Base-by-base conservation (phyloP, 2,329 filamentous ascomycete genomes). In the Pyrenophora tritici-repentis region DNA sequence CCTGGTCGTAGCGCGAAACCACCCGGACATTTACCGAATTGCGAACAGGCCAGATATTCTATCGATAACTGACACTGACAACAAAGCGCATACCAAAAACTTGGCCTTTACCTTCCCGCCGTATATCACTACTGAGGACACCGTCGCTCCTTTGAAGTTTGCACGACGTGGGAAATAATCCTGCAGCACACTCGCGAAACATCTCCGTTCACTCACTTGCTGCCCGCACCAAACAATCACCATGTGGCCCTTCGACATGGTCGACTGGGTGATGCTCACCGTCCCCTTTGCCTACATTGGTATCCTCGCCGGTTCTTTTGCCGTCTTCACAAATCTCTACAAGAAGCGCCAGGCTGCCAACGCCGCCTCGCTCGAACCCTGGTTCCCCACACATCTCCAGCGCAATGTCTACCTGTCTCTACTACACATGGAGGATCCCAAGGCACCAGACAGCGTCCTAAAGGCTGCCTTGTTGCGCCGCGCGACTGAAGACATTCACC, bases 321-420 rank as follows among this genome's bases (percentile, higher is more conserved):
- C 89, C 72, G 94, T 91, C 59, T 99, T 99, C 78, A 95, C 91
- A 40, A 90, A 85, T 49, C 85, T 97, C 57, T 97, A 97, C 77
- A 87, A 93, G 67, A 93, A 94, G 78, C 86, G 94, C 75, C 94
- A 96, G 83, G 87, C 89, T 52, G 66, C 73, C 60, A 86, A 91
- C 78, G 88, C 89, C 66, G 88, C 90, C 46, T 90, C 89, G 62
- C 86, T 99, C 55, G 91, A 89, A 62, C 91, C 93, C 63, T 99
- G 94, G 93, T 99, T 99, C 76, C 87, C 88, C 18, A 83, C 88
- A 44, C 92, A 99, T 73, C 81, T 95, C 43, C 89, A 94, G 76
- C 90, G 93, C 75, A 92, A 99, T 75, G 85, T 99, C 71, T 99
- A 97, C 80, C 85, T 96, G 54, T 91, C 91, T 37, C 86, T 99